Evolutionary conservation across 208 protist genomes (phyloP).

Genomic region (Wallacemonas sp.): DNA sequence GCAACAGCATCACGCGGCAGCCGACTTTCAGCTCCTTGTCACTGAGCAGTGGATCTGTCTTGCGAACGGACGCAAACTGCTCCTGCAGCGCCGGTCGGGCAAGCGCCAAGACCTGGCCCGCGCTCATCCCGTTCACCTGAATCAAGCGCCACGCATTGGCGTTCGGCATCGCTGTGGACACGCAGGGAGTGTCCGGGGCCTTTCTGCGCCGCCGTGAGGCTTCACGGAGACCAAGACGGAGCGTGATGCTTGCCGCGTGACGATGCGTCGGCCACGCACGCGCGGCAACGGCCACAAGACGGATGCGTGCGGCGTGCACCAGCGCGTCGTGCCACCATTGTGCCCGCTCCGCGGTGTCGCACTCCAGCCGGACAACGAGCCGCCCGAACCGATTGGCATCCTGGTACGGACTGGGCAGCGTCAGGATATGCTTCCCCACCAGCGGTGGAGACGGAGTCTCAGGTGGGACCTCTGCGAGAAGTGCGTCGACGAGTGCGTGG

Average conservation of each 20-base stretch:
- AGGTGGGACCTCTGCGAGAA: background rate
- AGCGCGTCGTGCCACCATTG: background rate
- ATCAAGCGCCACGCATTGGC: background rate
- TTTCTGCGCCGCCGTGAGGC: background rate
- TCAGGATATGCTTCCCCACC: background rate
- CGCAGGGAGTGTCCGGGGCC: too few relatives aligned
- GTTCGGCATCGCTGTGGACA: too few relatives aligned
- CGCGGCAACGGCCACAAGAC: background rate
- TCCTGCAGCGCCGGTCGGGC: slow-evolving; percentile 32
- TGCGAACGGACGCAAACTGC: slow-evolving; percentile 31
- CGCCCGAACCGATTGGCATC: slow-evolving; percentile 1
- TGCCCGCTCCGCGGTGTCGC: background rate
- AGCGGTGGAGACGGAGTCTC: background rate
- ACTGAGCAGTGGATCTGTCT: slow-evolving; percentile 56
- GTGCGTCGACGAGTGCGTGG: background rate
- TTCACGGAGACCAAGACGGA: background rate
- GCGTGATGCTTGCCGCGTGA: background rate
- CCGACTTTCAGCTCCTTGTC: slow-evolving; percentile 80
- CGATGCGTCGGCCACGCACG: background rate
- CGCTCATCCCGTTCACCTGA: slow-evolving; percentile 1
- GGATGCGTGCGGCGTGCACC: background rate
- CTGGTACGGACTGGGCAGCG: background rate
- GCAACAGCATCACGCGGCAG: slow-evolving; percentile 86
- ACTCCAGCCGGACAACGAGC: slow-evolving; percentile 5
- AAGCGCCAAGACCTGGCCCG: slow-evolving; percentile 8